Evolutionary conservation across 257 asterid species (phyloP).

Genomic region (Salvia miltiorrhiza): DNA sequence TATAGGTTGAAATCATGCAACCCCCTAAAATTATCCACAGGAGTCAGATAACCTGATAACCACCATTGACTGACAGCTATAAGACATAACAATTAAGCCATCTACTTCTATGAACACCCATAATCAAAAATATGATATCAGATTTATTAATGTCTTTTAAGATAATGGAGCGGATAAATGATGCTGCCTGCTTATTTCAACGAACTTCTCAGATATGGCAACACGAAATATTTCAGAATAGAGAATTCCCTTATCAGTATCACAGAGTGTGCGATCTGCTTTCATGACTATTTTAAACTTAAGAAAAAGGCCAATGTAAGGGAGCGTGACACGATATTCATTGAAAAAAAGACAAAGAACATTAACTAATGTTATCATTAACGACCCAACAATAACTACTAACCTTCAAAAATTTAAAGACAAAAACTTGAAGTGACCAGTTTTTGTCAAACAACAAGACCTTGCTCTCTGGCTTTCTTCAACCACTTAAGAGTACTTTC

Average conservation of each 20-base stretch:
- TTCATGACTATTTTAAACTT: background rate
- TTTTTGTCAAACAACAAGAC: constrained; percentile 46
- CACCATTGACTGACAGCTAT: no score
- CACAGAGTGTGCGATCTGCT: constrained; percentile 2
- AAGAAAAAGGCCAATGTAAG: background rate
- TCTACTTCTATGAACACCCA: no score
- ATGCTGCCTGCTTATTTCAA: background rate
- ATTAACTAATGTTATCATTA: background rate
- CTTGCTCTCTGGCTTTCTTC: constrained; percentile 77
- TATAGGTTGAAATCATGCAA: no score
- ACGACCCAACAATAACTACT: background rate
- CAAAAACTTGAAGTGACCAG: constrained; percentile 18
- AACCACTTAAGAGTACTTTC: constrained; percentile 86
- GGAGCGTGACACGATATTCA: constrained; percentile 1
- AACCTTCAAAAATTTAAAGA: constrained; percentile 5
- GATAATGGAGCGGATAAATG: background rate
- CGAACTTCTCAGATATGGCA: background rate
- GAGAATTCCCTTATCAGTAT: background rate
- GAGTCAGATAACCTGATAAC: no score
- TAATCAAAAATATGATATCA: no score
- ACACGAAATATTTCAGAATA: background rate
- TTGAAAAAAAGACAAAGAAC: background rate
- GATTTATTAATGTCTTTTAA: background rate
- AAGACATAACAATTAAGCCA: no score
- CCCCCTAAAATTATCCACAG: no score